Evolutionary conservation across 106 monocot genomes (phyloP).

Genomic region (Phalaenopsis equestris): DNA sequence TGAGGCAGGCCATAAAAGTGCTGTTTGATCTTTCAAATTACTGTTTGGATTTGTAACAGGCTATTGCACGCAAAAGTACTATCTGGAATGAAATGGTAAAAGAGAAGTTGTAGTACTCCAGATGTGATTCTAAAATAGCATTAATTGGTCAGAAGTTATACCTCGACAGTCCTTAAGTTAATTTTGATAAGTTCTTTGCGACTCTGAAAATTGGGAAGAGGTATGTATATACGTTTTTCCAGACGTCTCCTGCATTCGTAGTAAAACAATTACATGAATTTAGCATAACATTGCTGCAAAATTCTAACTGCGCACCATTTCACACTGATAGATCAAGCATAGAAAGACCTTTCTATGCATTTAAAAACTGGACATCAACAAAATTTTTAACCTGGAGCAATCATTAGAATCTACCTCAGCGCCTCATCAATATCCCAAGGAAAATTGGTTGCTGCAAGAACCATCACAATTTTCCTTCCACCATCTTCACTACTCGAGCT

Average conservation of each 20-base stretch:
- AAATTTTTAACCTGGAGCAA: neutral
- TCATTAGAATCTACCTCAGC: constrained; percentile 48
- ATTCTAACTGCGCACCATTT: neutral
- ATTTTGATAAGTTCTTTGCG: constrained; percentile 57
- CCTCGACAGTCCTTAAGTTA: too few species aligned
- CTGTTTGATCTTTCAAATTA: too few species aligned
- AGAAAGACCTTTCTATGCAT: neutral
- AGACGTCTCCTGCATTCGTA: constrained; percentile 64
- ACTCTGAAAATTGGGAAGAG: constrained; percentile 92
- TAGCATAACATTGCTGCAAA: neutral
- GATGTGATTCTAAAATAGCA: too few species aligned
- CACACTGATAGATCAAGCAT: neutral
- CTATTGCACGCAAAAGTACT: too few species aligned
- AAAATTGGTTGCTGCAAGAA: constrained; percentile 95
- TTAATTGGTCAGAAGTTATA: too few species aligned
- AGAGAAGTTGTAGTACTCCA: too few species aligned
- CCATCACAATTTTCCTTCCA: constrained; percentile 89
- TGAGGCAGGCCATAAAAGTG: too few species aligned
- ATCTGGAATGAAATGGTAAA: too few species aligned
- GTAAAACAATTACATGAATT: neutral
- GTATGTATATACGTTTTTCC: constrained; percentile 97
- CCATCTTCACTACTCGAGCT: constrained; percentile 81
- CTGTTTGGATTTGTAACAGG: too few species aligned
- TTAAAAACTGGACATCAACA: neutral
- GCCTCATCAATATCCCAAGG: constrained; percentile 99